phyloP scores from a whole-genome alignment of 2,329 filamentous ascomycete genomes.

The Thielaviopsis punctulata region DNA sequence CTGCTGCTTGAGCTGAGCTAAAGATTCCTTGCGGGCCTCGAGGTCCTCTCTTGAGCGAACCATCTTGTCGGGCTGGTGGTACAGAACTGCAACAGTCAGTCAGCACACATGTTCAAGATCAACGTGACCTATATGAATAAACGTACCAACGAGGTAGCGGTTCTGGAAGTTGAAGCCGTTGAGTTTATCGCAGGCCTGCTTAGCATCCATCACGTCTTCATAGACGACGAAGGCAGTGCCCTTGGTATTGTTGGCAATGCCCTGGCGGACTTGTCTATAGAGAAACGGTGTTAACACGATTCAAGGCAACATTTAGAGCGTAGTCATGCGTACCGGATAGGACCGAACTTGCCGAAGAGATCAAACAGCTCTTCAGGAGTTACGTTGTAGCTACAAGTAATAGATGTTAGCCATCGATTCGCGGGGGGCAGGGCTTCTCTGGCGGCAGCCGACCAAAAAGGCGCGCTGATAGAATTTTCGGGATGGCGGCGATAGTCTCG shows the following conservation, averaged over 20 bases:
- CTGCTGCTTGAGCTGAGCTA: slow-evolving; percentile 95
- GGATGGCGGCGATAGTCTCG: neutral
- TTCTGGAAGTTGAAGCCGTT: slow-evolving; percentile 99
- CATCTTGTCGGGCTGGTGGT: slow-evolving; percentile 50
- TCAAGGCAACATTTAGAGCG: too few relatives aligned
- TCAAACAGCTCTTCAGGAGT: slow-evolving; percentile 96
- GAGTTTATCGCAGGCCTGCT: slow-evolving; percentile 96
- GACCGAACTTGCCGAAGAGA: slow-evolving; percentile 93
- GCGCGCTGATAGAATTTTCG: neutral
- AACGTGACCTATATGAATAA: neutral
- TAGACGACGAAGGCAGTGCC: slow-evolving; percentile 98
- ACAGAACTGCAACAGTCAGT: slow-evolving; percentile 30
- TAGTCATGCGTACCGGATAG: slow-evolving; percentile 58
- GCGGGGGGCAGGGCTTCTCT: neutral
- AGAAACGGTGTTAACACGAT: slow-evolving; percentile 1
- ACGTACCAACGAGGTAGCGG: slow-evolving; percentile 91
- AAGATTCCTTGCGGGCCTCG: slow-evolving; percentile 82
- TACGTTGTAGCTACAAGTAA: slow-evolving; percentile 72
- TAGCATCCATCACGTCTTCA: slow-evolving; percentile 97
- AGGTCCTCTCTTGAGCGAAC: slow-evolving; percentile 82
- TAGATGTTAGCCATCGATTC: neutral
- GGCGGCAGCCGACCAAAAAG: neutral
- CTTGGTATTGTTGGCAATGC: slow-evolving; percentile 93
- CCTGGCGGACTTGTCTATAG: slow-evolving; percentile 86
- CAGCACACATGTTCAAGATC: neutral